phyloP scores from a whole-genome alignment of 495 filamentous ascomycete species.

The Lophiotrema nucula region DNA sequence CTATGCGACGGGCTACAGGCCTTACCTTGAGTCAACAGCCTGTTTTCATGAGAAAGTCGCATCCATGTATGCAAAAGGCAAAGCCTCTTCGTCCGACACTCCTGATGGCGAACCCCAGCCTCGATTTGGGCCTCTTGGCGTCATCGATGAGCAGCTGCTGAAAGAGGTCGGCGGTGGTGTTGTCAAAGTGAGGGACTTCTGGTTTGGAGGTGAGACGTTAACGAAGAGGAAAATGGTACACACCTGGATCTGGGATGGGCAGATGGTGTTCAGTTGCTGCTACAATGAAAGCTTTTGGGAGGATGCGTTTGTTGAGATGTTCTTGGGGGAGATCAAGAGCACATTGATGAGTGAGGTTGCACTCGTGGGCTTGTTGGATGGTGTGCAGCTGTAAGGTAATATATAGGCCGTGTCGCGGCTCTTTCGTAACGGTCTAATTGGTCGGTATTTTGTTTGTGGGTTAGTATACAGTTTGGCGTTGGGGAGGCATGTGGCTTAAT shows the following conservation, averaged over 20 bases:
- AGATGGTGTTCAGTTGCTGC: constrained; percentile 13
- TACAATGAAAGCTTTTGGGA: too few relatives aligned
- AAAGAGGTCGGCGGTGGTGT: not conserved
- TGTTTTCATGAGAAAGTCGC: constrained; percentile 8
- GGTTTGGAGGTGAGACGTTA: constrained; percentile 6
- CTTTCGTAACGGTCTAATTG: too few relatives aligned
- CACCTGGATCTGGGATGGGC: not conserved
- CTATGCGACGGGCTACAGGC: too few relatives aligned
- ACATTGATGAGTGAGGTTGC: too few relatives aligned
- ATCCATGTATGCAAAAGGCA: not conserved
- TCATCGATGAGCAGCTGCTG: constrained; percentile 1
- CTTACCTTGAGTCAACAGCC: constrained; percentile 4
- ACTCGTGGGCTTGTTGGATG: too few relatives aligned
- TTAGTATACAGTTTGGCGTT: too few relatives aligned
- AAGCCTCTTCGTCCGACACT: not conserved
- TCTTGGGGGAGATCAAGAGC: too few relatives aligned
- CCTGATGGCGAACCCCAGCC: not conserved
- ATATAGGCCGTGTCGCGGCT: too few relatives aligned
- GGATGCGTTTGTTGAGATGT: too few relatives aligned
- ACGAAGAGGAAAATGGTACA: constrained; percentile 12
- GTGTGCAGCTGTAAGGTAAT: too few relatives aligned
- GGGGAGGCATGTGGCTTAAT: too few relatives aligned
- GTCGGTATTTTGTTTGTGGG: too few relatives aligned
- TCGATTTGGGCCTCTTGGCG: constrained; percentile 4
- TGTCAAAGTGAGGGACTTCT: constrained; percentile 3